Conservation (phyloP, 2,329 filamentous ascomycete genomes). For the Drechslerella dactyloides region DNA sequence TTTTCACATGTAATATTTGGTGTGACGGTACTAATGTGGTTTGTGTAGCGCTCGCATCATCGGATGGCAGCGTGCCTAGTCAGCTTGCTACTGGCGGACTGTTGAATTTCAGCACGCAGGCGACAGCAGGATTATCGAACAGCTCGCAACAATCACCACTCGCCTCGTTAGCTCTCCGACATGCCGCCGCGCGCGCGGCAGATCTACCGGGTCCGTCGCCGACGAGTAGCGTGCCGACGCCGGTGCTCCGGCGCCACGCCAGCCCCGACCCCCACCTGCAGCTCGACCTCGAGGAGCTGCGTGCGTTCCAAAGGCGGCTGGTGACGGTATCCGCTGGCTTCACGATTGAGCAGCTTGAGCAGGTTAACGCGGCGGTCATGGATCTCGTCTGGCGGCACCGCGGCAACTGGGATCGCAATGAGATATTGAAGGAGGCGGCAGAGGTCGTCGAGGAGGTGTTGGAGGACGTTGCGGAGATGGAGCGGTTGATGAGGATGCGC, state of each 20-base stretch:
- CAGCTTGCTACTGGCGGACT: slow-evolving; percentile 34
- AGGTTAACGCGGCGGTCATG: slow-evolving; percentile 90
- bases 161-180: slow-evolving; percentile 56
- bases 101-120: slow-evolving; percentile 39
- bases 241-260: slow-evolving; percentile 56
- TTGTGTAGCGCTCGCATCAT: slow-evolving; percentile 47
- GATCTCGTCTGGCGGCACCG: slow-evolving; percentile 82
- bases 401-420: slow-evolving; percentile 80
- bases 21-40: no score
- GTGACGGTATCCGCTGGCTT: slow-evolving; percentile 74
- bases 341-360: slow-evolving; percentile 91
- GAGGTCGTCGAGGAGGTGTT: slow-evolving; percentile 78
- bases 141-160: slow-evolving; percentile 53
- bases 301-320: slow-evolving; percentile 68
- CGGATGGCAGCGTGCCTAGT: slow-evolving; percentile 49
- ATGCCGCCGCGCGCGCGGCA: slow-evolving; percentile 58
- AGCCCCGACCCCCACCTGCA: slow-evolving; percentile 55
- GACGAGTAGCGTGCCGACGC: slow-evolving; percentile 55
- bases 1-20: no score
- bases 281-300: slow-evolving; percentile 64
- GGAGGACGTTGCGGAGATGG: slow-evolving; percentile 68
- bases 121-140: slow-evolving; percentile 29
- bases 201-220: slow-evolving; percentile 35
- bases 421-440: slow-evolving; percentile 69
- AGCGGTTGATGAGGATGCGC: slow-evolving; percentile 57